These are phyloP conservation scores for Xylariomycetidae sp. DNA, from an alignment of 2,329 filamentous ascomycete species.

Conservation along the genomic window DNA sequence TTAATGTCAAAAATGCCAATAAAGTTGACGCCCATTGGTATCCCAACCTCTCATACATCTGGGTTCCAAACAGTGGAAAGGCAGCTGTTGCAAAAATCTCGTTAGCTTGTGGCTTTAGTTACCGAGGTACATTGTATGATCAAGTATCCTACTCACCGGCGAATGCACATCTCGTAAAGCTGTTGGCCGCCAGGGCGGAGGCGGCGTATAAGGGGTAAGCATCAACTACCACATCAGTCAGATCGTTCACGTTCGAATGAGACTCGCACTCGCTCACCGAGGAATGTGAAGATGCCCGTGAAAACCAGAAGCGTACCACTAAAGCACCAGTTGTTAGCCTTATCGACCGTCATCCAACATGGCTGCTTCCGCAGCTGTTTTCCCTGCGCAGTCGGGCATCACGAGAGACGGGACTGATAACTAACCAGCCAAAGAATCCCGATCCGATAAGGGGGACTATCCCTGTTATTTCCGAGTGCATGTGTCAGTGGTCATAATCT, in stretches of 20 bases:
- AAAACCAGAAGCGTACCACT: conserved; percentile 74
- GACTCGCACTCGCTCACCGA: conserved; percentile 45
- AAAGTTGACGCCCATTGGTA: conserved; percentile 65
- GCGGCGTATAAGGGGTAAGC: conserved; percentile 73
- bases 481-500: no score
- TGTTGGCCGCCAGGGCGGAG: conserved; percentile 77
- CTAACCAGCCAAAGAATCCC: conserved; percentile 62
- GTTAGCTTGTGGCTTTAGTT: no score
- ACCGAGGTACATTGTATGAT: conserved; percentile 1
- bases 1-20: conserved; percentile 56
- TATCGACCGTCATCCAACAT: no score
- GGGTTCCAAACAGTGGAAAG: conserved; percentile 71
- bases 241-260: conserved; percentile 1
- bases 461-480: no score
- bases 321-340: no score
- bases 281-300: conserved; percentile 81
- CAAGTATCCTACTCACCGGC: conserved; percentile 45
- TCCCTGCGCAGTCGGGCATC: no score
- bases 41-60: conserved; percentile 67
- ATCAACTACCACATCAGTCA: conserved; percentile 49
- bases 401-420: no score
- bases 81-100: conserved; percentile 59
- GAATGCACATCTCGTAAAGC: conserved; percentile 72
- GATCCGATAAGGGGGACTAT: conserved; percentile 72
- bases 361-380: no score